Percentiles rank a stretch among this genome's conserved stretches.
Conservation (phyloP, 2,329 filamentous ascomycete species). For the Leptosphaerulina australis region DNA sequence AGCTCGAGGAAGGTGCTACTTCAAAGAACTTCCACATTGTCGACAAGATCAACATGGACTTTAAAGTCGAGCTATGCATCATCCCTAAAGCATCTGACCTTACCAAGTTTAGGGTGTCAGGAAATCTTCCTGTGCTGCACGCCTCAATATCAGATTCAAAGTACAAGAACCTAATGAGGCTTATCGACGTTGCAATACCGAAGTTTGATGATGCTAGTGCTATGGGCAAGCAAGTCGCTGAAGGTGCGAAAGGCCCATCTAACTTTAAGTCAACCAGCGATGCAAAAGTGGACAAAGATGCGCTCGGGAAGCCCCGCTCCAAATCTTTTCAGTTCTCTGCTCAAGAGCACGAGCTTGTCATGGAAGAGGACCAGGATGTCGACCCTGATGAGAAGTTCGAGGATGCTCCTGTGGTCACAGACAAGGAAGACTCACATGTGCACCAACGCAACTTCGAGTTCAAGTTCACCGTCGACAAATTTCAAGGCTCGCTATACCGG, state of each 20-base stretch:
- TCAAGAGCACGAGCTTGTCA: slow-evolving; percentile 75
- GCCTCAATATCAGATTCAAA: slow-evolving; percentile 92
- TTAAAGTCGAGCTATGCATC: slow-evolving; percentile 94
- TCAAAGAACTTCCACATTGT: slow-evolving; percentile 83
- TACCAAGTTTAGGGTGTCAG: slow-evolving; percentile 88
- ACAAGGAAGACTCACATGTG: slow-evolving; percentile 59
- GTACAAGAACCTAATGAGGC: slow-evolving; percentile 94
- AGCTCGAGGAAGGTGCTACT: slow-evolving; percentile 72
- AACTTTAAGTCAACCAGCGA: slow-evolving; percentile 47
- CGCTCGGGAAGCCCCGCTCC: slow-evolving; percentile 62
- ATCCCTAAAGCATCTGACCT: slow-evolving; percentile 94
- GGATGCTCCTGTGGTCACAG: slow-evolving; percentile 67
- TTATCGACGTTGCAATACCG: slow-evolving; percentile 94
- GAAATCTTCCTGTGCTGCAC: slow-evolving; percentile 89
- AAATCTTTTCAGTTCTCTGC: slow-evolving; percentile 76
- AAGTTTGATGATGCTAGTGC: slow-evolving; percentile 66
- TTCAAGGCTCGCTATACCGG: slow-evolving; percentile 90
- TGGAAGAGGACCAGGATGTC: slow-evolving; percentile 73
- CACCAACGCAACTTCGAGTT: slow-evolving; percentile 95
- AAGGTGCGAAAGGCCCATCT: slow-evolving; percentile 43
- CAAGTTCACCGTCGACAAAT: slow-evolving; percentile 91
- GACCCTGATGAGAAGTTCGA: slow-evolving; percentile 68
- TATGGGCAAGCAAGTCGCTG: slow-evolving; percentile 45
- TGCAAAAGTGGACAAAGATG: slow-evolving; percentile 37
- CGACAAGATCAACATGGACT: slow-evolving; percentile 96